Conservation (phyloP, 192 early-diverging fungal species). For the Mortierella antarctica region DNA sequence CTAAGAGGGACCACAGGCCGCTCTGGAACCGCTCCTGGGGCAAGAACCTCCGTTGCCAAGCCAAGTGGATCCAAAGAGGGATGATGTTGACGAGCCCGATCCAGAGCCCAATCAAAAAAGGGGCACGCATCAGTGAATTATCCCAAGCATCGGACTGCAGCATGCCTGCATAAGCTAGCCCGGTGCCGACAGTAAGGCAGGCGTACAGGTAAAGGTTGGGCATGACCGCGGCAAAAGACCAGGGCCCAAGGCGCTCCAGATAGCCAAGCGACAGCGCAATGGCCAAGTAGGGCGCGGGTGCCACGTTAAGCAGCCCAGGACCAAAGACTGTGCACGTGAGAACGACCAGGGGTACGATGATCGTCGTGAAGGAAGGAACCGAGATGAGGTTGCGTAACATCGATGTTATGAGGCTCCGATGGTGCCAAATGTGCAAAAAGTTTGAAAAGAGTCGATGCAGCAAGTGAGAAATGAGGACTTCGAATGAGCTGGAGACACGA, state of each 20-base stretch:
- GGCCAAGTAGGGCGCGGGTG: constrained; percentile 21
- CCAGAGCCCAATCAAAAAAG: constrained; percentile 23
- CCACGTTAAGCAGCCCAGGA: constrained; percentile 30
- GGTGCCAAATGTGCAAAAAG: not conserved
- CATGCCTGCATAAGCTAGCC: constrained; percentile 40
- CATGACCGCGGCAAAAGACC: constrained; percentile 30
- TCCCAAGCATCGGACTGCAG: constrained; percentile 33
- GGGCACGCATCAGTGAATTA: constrained; percentile 11
- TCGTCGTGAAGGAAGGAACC: constrained; percentile 21
- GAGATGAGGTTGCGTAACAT: constrained; percentile 14
- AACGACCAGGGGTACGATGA: constrained; percentile 32
- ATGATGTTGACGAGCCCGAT: constrained; percentile 14
- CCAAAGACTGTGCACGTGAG: constrained; percentile 42
- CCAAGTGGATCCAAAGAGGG: constrained; percentile 25
- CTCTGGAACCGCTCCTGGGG: constrained; percentile 31
- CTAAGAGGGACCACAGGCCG: constrained; percentile 18
- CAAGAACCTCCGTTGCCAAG: constrained; percentile 46
- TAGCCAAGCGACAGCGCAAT: constrained; percentile 36
- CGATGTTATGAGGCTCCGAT: not conserved
- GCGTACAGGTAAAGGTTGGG: constrained; percentile 39
- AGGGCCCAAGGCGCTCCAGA: constrained; percentile 35
- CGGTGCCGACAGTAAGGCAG: constrained; percentile 32
- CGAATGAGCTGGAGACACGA: too few species aligned
- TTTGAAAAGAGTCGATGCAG: not conserved
- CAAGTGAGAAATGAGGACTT: not conserved